Conservation (phyloP, 1,139 yeast genomes). For the Geotrichum fermentans region DNA sequence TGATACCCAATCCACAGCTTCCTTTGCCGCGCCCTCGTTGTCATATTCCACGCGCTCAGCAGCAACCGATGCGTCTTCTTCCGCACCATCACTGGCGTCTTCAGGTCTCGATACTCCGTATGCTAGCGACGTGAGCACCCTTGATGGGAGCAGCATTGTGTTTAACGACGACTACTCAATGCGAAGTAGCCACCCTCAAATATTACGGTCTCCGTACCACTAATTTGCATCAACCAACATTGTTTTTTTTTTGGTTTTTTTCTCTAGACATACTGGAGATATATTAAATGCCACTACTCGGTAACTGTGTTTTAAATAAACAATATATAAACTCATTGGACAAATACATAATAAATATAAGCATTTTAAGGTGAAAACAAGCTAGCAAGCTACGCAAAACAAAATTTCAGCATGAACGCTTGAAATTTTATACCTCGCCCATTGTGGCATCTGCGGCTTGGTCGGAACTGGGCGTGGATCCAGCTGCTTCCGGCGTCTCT, state of each 20-base stretch:
- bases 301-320: no score
- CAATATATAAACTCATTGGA: no score
- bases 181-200: background rate
- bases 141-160: conserved; percentile 6
- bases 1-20: background rate
- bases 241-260: background rate
- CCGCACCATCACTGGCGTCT: background rate
- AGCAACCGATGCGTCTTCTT: conserved; percentile 1
- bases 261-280: no score
- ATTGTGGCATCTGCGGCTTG: background rate
- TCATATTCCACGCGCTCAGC: background rate
- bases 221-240: no score
- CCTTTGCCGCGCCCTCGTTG: conserved; percentile 6
- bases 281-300: no score
- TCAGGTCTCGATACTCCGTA: background rate
- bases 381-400: no score
- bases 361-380: no score
- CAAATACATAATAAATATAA: no score
- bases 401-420: no score
- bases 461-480: background rate
- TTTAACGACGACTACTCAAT: conserved; percentile 1
- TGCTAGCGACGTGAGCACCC: conserved; percentile 6
- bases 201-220: background rate
- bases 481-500: background rate
- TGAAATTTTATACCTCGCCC: conserved; percentile 1